Conservation (phyloP, 2,329 filamentous ascomycete species). For the Lachnellula arida region DNA sequence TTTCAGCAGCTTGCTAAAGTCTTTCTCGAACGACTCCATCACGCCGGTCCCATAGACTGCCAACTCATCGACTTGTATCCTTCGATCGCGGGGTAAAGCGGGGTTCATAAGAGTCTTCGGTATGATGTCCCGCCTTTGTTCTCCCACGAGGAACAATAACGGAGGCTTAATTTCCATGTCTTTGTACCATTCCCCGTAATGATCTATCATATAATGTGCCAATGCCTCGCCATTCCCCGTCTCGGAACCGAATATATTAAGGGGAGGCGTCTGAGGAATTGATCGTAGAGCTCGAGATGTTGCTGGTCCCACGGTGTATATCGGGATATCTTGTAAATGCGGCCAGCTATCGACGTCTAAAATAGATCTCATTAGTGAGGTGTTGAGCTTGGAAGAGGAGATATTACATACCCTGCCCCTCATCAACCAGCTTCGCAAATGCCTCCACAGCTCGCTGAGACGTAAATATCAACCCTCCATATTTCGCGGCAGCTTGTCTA, state of each 20-base stretch:
- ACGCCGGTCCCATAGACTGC: constrained; percentile 85
- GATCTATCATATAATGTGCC: constrained; percentile 69
- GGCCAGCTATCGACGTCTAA: constrained; percentile 40
- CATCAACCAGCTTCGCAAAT: constrained; percentile 59
- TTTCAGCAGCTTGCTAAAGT: constrained; percentile 54
- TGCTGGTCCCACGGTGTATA: constrained; percentile 79
- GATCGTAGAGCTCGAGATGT: constrained; percentile 69
- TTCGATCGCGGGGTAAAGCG: constrained; percentile 41
- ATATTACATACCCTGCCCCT: constrained; percentile 31
- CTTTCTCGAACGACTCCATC: constrained; percentile 68
- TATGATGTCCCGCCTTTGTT: constrained; percentile 85
- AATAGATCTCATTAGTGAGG: not conserved
- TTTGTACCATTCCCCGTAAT: constrained; percentile 59
- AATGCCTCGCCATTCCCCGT: constrained; percentile 82
- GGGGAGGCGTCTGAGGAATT: constrained; percentile 43
- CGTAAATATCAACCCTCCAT: constrained; percentile 79
- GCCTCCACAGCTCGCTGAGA: constrained; percentile 81
- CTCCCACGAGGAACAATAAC: constrained; percentile 83
- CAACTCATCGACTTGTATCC: constrained; percentile 69
- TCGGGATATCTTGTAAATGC: constrained; percentile 50
- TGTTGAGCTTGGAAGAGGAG: not conserved
- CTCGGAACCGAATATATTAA: constrained; percentile 71
- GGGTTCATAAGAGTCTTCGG: constrained; percentile 69
- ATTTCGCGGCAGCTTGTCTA: constrained; percentile 37
- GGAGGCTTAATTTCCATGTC: constrained; percentile 46